phyloP scores from a whole-genome alignment of 2,329 filamentous ascomycete genomes.

The Catunica adiposa region DNA sequence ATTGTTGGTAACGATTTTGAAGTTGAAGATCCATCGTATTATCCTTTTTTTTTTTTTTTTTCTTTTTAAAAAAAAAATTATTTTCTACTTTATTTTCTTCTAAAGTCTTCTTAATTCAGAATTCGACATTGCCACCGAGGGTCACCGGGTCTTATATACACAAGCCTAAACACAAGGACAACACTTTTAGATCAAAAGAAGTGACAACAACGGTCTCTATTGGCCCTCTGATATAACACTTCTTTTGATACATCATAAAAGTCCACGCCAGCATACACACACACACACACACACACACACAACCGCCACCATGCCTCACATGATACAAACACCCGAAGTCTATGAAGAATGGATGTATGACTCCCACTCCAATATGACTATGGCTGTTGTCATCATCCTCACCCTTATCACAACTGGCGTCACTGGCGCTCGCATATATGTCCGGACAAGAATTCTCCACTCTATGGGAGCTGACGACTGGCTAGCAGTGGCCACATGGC shows the following conservation, averaged over 20 bases:
- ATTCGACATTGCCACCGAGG: too few relatives aligned
- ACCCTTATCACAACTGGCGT: constrained; percentile 17
- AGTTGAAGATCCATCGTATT: background rate
- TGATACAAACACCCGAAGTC: background rate
- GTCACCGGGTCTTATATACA: too few relatives aligned
- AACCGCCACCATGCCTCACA: constrained; percentile 1
- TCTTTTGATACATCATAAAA: too few relatives aligned
- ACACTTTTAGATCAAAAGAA: too few relatives aligned
- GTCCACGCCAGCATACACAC: background rate
- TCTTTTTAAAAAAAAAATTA: too few relatives aligned
- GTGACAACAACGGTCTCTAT: too few relatives aligned
- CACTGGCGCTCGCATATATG: constrained; percentile 20
- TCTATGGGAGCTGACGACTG: constrained; percentile 19
- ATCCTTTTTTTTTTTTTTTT: background rate
- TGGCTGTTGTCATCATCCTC: constrained; percentile 18
- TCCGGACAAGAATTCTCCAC: constrained; percentile 17
- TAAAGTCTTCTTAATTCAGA: too few relatives aligned
- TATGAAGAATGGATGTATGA: constrained; percentile 6
- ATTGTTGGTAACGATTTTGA: background rate
- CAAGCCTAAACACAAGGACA: too few relatives aligned
- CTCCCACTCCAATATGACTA: constrained; percentile 13
- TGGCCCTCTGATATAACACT: too few relatives aligned
- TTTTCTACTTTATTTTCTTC: too few relatives aligned
- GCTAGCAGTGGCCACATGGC: constrained; percentile 18
- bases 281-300: background rate